These are phyloP conservation scores for Aspergillus chevalieri DNA, from an alignment of 2,329 filamentous ascomycete species.

Conservation along the genomic window DNA sequence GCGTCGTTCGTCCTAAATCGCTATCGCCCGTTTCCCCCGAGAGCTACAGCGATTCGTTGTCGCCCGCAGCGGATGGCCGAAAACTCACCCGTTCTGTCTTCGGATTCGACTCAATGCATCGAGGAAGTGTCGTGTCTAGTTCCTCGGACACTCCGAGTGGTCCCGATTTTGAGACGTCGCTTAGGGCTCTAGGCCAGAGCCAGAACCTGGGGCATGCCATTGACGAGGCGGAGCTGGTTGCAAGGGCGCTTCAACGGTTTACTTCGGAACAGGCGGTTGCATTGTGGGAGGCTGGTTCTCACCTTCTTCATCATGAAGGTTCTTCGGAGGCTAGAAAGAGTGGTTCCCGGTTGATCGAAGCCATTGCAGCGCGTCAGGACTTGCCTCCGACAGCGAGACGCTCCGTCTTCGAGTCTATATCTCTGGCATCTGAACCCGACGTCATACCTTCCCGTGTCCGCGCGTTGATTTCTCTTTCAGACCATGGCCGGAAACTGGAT, in stretches of 20 bases:
- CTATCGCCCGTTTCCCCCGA: conserved; percentile 31
- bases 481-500: conserved; percentile 39
- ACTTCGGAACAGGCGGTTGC: conserved; percentile 34
- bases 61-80: conserved; percentile 28
- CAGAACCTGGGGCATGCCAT: conserved; percentile 30
- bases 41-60: conserved; percentile 24
- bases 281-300: conserved; percentile 35
- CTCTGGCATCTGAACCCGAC: conserved; percentile 27
- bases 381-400: conserved; percentile 29
- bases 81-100: conserved; percentile 26
- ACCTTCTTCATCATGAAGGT: conserved; percentile 31
- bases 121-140: conserved; percentile 33
- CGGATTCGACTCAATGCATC: conserved; percentile 38
- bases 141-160: conserved; percentile 33
- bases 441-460: conserved; percentile 34
- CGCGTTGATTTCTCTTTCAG: conserved; percentile 35
- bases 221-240: conserved; percentile 33
- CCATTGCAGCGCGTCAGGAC: conserved; percentile 34
- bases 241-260: conserved; percentile 30
- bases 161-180: conserved; percentile 34
- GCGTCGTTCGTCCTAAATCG: conserved; percentile 33
- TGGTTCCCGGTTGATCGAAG: conserved; percentile 31
- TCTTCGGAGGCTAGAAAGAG: conserved; percentile 31
- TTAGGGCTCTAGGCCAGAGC: conserved; percentile 29
- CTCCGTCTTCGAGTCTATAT: conserved; percentile 32